Conservation (phyloP, 129 eudicot species). For the Chrysanthemum makinoi region DNA sequence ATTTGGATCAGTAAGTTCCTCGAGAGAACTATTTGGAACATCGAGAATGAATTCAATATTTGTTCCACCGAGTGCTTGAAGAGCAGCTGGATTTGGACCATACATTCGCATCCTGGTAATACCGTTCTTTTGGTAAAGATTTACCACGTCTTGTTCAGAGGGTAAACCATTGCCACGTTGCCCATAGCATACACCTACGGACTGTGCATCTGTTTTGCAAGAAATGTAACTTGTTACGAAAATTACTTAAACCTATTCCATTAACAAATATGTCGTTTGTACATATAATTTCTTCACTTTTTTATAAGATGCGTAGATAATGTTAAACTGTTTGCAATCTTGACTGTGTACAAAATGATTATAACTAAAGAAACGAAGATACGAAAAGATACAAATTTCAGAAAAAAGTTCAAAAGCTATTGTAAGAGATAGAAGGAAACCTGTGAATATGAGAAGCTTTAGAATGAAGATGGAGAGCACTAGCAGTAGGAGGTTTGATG, state of each 20-base stretch:
- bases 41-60: slow-evolving; percentile 38
- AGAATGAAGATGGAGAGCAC: too few relatives aligned
- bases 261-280: too few relatives aligned
- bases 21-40: slow-evolving; percentile 23
- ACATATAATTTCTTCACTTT: too few relatives aligned
- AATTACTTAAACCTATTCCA: neutral
- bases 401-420: too few relatives aligned
- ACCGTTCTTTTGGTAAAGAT: slow-evolving; percentile 22
- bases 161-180: slow-evolving; percentile 28
- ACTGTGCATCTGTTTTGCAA: slow-evolving; percentile 29
- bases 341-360: too few relatives aligned
- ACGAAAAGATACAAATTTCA: too few relatives aligned
- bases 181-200: slow-evolving; percentile 37
- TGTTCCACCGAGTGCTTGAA: slow-evolving; percentile 31
- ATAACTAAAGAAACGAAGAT: too few relatives aligned
- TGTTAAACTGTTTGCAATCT: too few relatives aligned
- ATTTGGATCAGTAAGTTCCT: slow-evolving; percentile 1
- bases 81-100: slow-evolving; percentile 30
- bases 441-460: too few relatives aligned
- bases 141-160: slow-evolving; percentile 21
- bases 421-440: too few relatives aligned
- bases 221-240: neutral
- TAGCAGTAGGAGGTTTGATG: neutral
- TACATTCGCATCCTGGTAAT: slow-evolving; percentile 33
- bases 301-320: too few relatives aligned